A percentile compares a stretch with the other conserved stretches of the same genome.
Conservation (phyloP, 1,139 yeast species). For the Pneumocystis murina region DNA sequence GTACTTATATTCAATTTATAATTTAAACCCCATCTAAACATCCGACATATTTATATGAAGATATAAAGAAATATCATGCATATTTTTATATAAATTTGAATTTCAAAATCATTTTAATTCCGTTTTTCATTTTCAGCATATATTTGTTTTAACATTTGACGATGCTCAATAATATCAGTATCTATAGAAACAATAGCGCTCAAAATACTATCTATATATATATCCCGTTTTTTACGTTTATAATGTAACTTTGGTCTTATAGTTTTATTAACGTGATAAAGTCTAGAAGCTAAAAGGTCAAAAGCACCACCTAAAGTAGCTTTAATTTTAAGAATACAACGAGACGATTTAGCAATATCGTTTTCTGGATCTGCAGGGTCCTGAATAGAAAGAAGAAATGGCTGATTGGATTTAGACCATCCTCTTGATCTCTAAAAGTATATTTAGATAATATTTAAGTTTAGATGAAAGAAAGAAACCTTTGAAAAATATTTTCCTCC, state of each 20-base stretch:
- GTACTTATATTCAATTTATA: neutral
- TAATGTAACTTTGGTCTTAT: neutral
- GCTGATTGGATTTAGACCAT: slow-evolving; percentile 37
- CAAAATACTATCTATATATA: slow-evolving; percentile 6
- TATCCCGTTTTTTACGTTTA: neutral
- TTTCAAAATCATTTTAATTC: neutral
- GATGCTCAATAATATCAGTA: slow-evolving; percentile 6
- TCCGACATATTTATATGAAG: neutral
- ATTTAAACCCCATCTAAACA: neutral
- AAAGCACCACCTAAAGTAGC: slow-evolving; percentile 87
- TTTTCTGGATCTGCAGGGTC: slow-evolving; percentile 78
- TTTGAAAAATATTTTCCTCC: slow-evolving; percentile 36
- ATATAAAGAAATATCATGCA: neutral
- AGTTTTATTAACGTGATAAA: neutral
- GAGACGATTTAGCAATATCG: slow-evolving; percentile 45
- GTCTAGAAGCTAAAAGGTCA: slow-evolving; percentile 36
- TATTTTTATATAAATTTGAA: neutral
- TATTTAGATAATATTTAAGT: slow-evolving; percentile 32
- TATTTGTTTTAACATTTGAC: neutral
- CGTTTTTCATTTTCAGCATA: neutral
- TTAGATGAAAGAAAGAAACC: slow-evolving; percentile 25
- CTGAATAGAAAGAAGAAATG: slow-evolving; percentile 63
- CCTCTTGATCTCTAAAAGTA: slow-evolving; percentile 3
- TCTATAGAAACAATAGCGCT: slow-evolving; percentile 10
- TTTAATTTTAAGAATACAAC: slow-evolving; percentile 69